phyloP scores from a whole-genome alignment of 179 eudicot genomes.

The Monotropa hypopitys region DNA sequence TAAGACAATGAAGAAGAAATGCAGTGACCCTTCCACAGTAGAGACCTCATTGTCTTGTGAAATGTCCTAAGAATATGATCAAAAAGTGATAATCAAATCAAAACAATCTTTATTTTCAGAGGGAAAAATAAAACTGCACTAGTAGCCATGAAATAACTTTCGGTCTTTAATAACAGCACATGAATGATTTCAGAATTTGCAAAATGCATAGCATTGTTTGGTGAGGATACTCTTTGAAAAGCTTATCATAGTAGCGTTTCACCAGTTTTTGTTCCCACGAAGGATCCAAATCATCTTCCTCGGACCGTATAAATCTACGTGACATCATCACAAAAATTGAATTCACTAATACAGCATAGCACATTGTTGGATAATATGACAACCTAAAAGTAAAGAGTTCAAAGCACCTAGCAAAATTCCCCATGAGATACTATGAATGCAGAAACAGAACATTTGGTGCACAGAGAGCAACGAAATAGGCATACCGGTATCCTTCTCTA shows the following conservation, averaged over 20 bases:
- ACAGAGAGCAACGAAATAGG: background rate
- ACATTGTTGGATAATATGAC: background rate
- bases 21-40: background rate
- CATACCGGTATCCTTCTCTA: conserved; percentile 83
- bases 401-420: background rate
- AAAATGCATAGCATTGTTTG: background rate
- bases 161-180: background rate
- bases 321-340: background rate
- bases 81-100: background rate
- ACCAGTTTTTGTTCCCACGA: conserved; percentile 95
- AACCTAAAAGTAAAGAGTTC: background rate
- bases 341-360: background rate
- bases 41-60: background rate
- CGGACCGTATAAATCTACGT: conserved; percentile 71
- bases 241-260: conserved; percentile 91
- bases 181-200: background rate
- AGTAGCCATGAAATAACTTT: background rate
- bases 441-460: background rate
- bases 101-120: background rate
- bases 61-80: background rate
- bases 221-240: conserved; percentile 95
- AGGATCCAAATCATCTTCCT: conserved; percentile 77
- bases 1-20: background rate
- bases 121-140: background rate
- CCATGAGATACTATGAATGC: background rate